Base-by-base conservation (phyloP, 2,329 filamentous ascomycete genomes). In the Apiospora saccharicola region DNA sequence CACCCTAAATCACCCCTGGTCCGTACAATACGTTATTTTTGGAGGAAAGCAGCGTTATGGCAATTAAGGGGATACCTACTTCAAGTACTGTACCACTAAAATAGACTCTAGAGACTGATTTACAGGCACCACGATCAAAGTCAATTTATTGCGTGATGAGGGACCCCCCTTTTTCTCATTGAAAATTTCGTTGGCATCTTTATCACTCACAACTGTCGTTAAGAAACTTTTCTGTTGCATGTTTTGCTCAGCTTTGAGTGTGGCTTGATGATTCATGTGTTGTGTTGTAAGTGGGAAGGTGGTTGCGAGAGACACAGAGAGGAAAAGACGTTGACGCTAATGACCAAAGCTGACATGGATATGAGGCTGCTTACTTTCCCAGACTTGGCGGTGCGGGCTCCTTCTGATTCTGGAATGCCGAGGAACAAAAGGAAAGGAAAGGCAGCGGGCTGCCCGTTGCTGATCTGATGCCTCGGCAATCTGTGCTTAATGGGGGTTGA, bases 371-470 rank as follows among this genome's bases (percentile, higher is more conserved):
- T 34, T 34, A 37, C 53, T 37, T 16, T 16, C 26, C 53, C 22
- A 34, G 53, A 5, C 14, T 34, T 61, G 30, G 51, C 51, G 51
- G 19, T 16, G 51, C 26, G 51, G 30, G 7, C 53, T 37, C 53
- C 53, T 61, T 61, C 53, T 61, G 12, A 30, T 61, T 61, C 53
- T 61, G 53, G 53, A 34, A 61, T 22, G 57, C 57, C 57, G 57
- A 64, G 7, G 34, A 64, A 64, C 22, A 14, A 41, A 41, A 22
- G 22, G 24, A 30, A 57, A 34, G 13, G 16, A 13, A 26, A 24
- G 14, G 13, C 5, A 53, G 26, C 30, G 7, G 12, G 24, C 13
- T 26, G 24, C 13, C 51, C 7, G 16, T 47, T 47, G 44, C 13
- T 19, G 44, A 47, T 37, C 37, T 47, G 46, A 47, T 47, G 46